phyloP scores from a whole-genome alignment of 1,139 yeast genomes.

The Groenewaldozyma sp. region DNA sequence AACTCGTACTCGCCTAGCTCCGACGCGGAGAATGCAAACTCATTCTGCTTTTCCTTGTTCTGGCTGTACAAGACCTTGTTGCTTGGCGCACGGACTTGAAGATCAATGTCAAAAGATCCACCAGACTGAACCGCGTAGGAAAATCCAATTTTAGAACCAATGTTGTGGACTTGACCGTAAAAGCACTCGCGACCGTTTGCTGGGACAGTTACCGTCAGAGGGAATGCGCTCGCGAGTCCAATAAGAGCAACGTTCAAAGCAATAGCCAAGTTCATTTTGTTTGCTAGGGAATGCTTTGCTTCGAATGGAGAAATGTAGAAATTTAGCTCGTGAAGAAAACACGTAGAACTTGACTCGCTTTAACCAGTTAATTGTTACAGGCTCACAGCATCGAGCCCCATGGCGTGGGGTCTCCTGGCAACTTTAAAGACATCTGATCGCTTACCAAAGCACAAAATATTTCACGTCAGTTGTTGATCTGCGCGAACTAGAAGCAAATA shows the following conservation, averaged over 20 bases:
- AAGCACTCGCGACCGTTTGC: constrained; percentile 74
- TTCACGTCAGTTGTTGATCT: no score
- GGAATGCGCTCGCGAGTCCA: constrained; percentile 15
- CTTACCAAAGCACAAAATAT: no score
- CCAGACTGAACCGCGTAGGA: constrained; percentile 92
- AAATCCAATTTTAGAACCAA: constrained; percentile 59
- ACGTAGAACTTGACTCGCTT: no score
- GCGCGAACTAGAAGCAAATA: no score
- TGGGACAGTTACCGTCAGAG: constrained; percentile 69
- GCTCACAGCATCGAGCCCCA: no score
- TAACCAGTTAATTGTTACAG: no score
- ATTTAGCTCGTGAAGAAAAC: not conserved
- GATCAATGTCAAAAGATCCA: constrained; percentile 79
- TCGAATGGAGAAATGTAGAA: not conserved
- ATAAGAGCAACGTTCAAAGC: not conserved
- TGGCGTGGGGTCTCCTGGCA: no score
- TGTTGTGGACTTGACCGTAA: constrained; percentile 61
- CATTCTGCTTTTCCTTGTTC: constrained; percentile 73
- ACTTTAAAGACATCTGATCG: no score
- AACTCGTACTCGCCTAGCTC: constrained; percentile 79
- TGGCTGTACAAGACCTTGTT: constrained; percentile 50
- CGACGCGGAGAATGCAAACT: constrained; percentile 65
- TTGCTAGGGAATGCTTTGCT: not conserved
- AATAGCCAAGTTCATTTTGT: constrained; percentile 1
- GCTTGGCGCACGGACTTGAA: constrained; percentile 60